Percentiles rank a stretch among this genome's conserved stretches.
Evolutionary conservation across 1,139 yeast genomes (phyloP).

Genomic region (Pichia sorboxylosa): DNA sequence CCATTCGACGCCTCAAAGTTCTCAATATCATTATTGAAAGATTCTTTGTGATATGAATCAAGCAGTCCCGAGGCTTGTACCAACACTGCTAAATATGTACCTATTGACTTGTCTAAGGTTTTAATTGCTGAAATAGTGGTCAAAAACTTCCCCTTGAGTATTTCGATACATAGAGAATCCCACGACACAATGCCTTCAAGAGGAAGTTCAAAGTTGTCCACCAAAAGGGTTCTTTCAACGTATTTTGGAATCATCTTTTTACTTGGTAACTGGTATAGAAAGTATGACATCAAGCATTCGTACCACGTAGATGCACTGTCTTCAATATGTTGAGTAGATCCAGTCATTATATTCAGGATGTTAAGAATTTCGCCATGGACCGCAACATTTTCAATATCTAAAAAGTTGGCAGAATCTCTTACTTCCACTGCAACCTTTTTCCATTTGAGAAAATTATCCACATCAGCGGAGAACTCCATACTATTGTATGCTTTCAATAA

Average conservation of each 20-base stretch:
- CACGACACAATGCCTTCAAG: constrained; percentile 25
- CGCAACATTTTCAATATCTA: constrained; percentile 17
- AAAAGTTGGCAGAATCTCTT: constrained; percentile 29
- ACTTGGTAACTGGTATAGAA: constrained; percentile 52
- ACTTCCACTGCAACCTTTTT: constrained; percentile 39
- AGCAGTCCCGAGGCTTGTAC: constrained; percentile 57
- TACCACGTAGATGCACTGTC: constrained; percentile 52
- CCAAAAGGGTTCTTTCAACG: constrained; percentile 18
- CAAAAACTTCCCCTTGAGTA: constrained; percentile 47
- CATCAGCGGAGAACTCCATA: constrained; percentile 27
- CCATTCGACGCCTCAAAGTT: constrained; percentile 12
- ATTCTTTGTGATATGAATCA: constrained; percentile 27
- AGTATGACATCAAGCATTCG: constrained; percentile 52
- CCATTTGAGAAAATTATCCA: constrained; percentile 38
- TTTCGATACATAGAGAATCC: constrained; percentile 53
- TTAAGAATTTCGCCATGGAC: constrained; percentile 34
- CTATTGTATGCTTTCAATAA: constrained; percentile 32
- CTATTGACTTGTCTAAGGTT: constrained; percentile 51
- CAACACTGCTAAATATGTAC: constrained; percentile 54
- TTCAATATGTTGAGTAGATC: constrained; percentile 41
- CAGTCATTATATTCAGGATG: constrained; percentile 36
- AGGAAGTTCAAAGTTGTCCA: constrained; percentile 13
- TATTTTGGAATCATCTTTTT: constrained; percentile 33
- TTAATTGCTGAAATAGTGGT: constrained; percentile 53
- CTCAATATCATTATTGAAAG: constrained; percentile 3